Conservation (phyloP, 2,329 filamentous ascomycete genomes). For the Pseudopyricularia cyperi region DNA sequence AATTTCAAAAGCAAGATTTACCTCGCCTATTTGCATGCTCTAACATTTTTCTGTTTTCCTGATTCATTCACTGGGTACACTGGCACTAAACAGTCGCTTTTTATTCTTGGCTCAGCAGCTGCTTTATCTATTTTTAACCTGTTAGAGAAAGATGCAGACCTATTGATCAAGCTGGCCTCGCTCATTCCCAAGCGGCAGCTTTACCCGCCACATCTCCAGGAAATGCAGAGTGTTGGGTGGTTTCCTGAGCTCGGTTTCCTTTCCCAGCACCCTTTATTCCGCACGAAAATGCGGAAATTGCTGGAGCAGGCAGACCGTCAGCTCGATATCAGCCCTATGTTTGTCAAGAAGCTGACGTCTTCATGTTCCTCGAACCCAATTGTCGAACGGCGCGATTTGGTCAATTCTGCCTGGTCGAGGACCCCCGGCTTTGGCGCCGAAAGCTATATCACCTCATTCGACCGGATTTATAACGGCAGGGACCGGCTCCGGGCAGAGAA, state of each 20-base stretch:
- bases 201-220: neutral
- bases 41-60: slow-evolving; percentile 37
- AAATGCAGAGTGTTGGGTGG: neutral
- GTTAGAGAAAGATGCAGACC: slow-evolving; percentile 12
- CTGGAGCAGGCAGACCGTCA: neutral
- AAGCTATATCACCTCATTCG: neutral
- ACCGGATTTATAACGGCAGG: neutral
- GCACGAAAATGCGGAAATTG: neutral
- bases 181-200: slow-evolving; percentile 10
- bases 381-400: neutral
- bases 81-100: slow-evolving; percentile 40
- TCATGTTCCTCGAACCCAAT: neutral
- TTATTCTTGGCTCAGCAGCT: slow-evolving; percentile 32
- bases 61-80: slow-evolving; percentile 34
- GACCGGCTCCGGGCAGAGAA: neutral
- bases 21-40: slow-evolving; percentile 37
- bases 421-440: neutral
- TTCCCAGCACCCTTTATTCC: neutral
- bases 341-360: neutral
- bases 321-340: neutral
- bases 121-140: slow-evolving; percentile 19
- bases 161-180: slow-evolving; percentile 22
- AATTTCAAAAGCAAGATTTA: slow-evolving; percentile 37
- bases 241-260: neutral
- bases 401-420: neutral